Percentiles rank a stretch among this genome's conserved stretches.
phyloP scores from a whole-genome alignment of 805 yeast species.

The Saccharomycopsis sp. region DNA sequence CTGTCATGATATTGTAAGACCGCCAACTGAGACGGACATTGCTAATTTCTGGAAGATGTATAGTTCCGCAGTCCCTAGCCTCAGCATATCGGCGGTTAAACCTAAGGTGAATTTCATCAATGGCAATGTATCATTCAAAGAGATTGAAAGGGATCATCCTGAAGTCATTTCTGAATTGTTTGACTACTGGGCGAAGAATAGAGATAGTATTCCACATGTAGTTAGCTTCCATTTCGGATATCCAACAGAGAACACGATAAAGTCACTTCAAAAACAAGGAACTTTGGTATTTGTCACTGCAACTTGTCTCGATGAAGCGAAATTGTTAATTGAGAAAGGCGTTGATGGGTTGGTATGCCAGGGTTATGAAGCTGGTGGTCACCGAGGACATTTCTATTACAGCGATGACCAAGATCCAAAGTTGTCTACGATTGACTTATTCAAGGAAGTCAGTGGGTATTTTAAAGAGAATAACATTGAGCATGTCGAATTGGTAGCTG shows the following conservation, averaged over 20 bases:
- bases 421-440: conserved; percentile 31
- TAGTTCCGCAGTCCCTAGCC: conserved; percentile 6
- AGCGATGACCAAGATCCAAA: conserved; percentile 30
- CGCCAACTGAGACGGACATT: conserved; percentile 17
- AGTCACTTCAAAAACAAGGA: conserved; percentile 31
- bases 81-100: conserved; percentile 4
- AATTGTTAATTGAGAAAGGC: conserved; percentile 26
- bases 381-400: conserved; percentile 42
- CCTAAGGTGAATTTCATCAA: conserved; percentile 8
- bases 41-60: conserved; percentile 25
- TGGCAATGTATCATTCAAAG: conserved; percentile 22
- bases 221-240: conserved; percentile 51
- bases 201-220: conserved; percentile 31
- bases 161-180: conserved; percentile 3
- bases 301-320: conserved; percentile 40
- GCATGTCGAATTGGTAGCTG: conserved; percentile 34
- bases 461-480: neutral
- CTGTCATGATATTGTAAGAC: conserved; percentile 30
- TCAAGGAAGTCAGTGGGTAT: conserved; percentile 22
- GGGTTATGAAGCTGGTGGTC: conserved; percentile 64
- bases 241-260: conserved; percentile 31
- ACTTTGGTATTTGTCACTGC: conserved; percentile 41
- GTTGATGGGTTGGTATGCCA: conserved; percentile 48
- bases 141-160: conserved; percentile 21
- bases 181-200: neutral